These are phyloP conservation scores for Paracoccidioides lutzii DNA, from an alignment of 2,329 filamentous ascomycete species.

Conservation along the genomic window DNA sequence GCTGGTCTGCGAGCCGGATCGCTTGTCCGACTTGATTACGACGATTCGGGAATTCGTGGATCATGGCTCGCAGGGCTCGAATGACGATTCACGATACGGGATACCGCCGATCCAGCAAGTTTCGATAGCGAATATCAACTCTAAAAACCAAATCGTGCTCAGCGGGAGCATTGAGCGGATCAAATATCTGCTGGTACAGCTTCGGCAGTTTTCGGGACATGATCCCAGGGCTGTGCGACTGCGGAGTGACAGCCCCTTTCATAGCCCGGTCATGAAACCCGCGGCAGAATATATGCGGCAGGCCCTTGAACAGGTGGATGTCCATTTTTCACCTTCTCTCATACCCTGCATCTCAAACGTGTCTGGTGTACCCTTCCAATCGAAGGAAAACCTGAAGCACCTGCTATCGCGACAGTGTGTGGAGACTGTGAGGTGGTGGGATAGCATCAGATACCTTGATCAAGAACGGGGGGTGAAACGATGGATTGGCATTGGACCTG, in stretches of 20 bases:
- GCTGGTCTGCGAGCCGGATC: conserved; percentile 71
- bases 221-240: conserved; percentile 78
- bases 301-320: conserved; percentile 49
- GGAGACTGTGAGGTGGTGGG: conserved; percentile 93
- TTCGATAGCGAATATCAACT: conserved; percentile 85
- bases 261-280: conserved; percentile 82
- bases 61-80: conserved; percentile 50
- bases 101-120: conserved; percentile 73
- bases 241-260: conserved; percentile 80
- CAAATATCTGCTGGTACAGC: conserved; percentile 65
- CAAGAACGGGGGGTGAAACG: conserved; percentile 66
- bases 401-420: conserved; percentile 67
- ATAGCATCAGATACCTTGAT: conserved; percentile 79
- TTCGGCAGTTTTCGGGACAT: conserved; percentile 80
- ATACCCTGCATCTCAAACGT: conserved; percentile 81
- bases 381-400: conserved; percentile 62
- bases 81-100: conserved; percentile 54
- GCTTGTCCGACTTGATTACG: conserved; percentile 55
- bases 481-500: conserved; percentile 87
- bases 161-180: conserved; percentile 78
- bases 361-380: conserved; percentile 62
- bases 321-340: conserved; percentile 56
- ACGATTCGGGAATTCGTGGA: conserved; percentile 71
- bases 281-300: conserved; percentile 61
- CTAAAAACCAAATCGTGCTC: conserved; percentile 89